Evolutionary conservation across 176 grass and related monocot genomes (phyloP), one percentile per base, ranked within the genome.

Genomic region (Cymbopogon citratus): DNA sequence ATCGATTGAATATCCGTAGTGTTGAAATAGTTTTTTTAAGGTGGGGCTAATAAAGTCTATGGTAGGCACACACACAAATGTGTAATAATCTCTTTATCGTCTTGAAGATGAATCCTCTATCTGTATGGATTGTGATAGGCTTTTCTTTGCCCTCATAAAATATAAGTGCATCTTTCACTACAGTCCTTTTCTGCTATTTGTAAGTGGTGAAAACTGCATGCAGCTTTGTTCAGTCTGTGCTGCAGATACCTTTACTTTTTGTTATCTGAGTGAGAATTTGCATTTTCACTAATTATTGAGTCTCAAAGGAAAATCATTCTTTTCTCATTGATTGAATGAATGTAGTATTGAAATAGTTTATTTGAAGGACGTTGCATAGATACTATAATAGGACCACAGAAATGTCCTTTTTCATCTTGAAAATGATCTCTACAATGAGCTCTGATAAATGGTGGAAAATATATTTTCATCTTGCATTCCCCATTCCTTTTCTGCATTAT

Each of bases 391-490:
- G 13, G 14, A 21, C 16, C 19, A 73, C 14, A 64, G 25, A 33
- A 45, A 45, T 45, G 44, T 19, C 6, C 13, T 14, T 59, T 29
- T 59, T 10, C 46, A 57, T 68, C 60, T 75, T 23, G n/a, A 25
- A 25, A 27, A 33, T 70, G 52, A 33, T 33, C 3, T 63, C 56
- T 69, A 40, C n/a, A n/a, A n/a, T 28, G 38, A 91, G n/a, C 13
- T 64, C 26, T 79, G 15, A 56, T 74, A 49, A 1, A 5, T 10
- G 54, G 63, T 70, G 5, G 12, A 75, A 71, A 80, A 46, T 9
- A 56, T 77, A 24, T 69, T 4, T 19, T 19, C 78, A 49, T 83
- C 15, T 75, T 69, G 24, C 73, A 75, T 77, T 86, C 13, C 29
- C 64, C 41, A n/a, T 33, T 79, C 21, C 27, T 70, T 84, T 85